Conservation (phyloP, 176 grass and related monocot genomes). For the Chrysopogon serrulatus region DNA sequence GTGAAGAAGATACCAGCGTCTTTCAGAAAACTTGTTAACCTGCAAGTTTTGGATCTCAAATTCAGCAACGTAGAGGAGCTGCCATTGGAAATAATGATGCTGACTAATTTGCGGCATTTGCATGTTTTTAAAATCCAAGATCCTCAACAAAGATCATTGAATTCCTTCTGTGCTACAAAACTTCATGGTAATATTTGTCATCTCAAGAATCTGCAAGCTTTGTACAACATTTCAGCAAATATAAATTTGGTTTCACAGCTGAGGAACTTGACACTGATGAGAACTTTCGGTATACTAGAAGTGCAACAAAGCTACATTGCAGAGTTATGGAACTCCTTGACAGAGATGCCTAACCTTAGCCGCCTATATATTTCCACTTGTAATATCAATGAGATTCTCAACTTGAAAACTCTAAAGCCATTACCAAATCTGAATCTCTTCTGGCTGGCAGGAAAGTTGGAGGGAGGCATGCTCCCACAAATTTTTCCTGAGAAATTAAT, state of each 20-base stretch:
- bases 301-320: neutral
- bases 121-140: neutral
- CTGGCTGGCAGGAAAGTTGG: slow-evolving; percentile 23
- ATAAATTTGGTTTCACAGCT: slow-evolving; percentile 18
- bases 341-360: slow-evolving; percentile 27
- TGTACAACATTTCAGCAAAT: slow-evolving; percentile 16
- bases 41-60: slow-evolving; percentile 32
- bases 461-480: neutral
- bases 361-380: neutral
- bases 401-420: slow-evolving; percentile 3
- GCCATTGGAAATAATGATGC: slow-evolving; percentile 22
- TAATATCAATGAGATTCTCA: slow-evolving; percentile 23
- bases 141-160: slow-evolving; percentile 19
- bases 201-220: slow-evolving; percentile 23
- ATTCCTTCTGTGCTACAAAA: neutral
- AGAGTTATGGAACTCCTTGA: slow-evolving; percentile 23
- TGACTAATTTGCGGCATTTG: slow-evolving; percentile 42
- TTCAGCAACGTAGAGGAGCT: slow-evolving; percentile 8
- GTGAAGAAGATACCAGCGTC: slow-evolving; percentile 34
- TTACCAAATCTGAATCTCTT: slow-evolving; percentile 16
- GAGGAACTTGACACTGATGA: slow-evolving; percentile 18
- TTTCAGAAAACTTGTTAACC: slow-evolving; percentile 32
- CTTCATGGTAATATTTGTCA: neutral
- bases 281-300: slow-evolving; percentile 21
- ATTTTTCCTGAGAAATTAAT: slow-evolving; percentile 18